Conservation (phyloP, 2,329 filamentous ascomycete species). For the Colletotrichum trifolii region DNA sequence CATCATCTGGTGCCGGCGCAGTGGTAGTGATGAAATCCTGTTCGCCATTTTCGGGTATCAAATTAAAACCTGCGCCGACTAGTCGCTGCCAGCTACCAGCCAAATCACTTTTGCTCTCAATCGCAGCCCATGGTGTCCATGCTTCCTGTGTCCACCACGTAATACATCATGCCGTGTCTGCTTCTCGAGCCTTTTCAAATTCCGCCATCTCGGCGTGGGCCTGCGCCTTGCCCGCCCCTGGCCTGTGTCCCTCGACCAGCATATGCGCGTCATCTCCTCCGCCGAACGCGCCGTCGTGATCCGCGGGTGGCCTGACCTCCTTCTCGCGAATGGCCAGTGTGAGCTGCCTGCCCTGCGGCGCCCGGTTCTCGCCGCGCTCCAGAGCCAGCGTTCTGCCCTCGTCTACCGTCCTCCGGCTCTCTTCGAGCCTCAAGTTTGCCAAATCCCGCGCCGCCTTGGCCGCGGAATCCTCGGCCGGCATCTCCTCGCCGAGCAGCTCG, state of each 20-base stretch:
- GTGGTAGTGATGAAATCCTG: neutral
- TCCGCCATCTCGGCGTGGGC: conserved; percentile 45
- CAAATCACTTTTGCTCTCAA: neutral
- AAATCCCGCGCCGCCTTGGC: conserved; percentile 51
- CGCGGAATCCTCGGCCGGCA: conserved; percentile 56
- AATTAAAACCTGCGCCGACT: conserved; percentile 20
- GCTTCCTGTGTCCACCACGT: neutral
- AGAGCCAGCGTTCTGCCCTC: conserved; percentile 59
- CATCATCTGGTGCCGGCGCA: neutral
- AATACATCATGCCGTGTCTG: neutral
- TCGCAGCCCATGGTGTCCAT: neutral
- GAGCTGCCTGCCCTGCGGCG: conserved; percentile 46
- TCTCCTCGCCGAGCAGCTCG: conserved; percentile 75
- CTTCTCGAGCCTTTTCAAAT: neutral
- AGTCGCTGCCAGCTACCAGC: neutral
- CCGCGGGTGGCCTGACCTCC: conserved; percentile 48
- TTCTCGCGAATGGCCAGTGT: conserved; percentile 66
- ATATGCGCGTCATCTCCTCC: conserved; percentile 53
- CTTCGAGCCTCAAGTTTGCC: conserved; percentile 56
- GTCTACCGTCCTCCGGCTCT: conserved; percentile 52
- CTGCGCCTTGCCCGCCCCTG: conserved; percentile 23
- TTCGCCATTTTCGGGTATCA: conserved; percentile 24
- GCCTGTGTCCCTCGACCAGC: conserved; percentile 62
- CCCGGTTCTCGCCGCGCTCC: conserved; percentile 56
- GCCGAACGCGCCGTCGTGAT: conserved; percentile 37